These are phyloP conservation scores for Eimeria acervulina DNA, from an alignment of 169 alveolate species.

Conservation along the genomic window DNA sequence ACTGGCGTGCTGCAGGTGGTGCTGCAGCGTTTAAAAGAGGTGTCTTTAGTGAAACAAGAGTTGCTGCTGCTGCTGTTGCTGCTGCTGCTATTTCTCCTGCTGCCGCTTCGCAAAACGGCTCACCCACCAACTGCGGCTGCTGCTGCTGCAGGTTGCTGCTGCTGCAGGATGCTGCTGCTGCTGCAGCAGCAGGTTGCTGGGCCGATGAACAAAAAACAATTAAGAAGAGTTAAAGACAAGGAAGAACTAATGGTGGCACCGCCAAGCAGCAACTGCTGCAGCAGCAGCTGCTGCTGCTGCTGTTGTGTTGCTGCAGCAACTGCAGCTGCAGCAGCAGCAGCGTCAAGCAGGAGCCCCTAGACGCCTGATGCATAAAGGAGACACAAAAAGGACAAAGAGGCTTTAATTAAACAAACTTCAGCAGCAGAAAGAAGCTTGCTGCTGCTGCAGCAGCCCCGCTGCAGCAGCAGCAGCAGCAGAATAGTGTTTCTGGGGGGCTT, in stretches of 20 bases:
- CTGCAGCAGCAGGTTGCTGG: not conserved
- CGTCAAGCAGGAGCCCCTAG: no score
- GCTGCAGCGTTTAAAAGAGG: not conserved
- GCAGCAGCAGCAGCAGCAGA: not conserved
- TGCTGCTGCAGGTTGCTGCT: constrained; percentile 40
- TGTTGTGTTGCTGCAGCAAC: no score
- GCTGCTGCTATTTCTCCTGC: not conserved
- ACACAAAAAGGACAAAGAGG: not conserved
- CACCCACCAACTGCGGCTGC: not conserved
- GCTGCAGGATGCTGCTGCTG: not conserved
- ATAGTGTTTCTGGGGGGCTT: not conserved
- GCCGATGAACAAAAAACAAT: not conserved
- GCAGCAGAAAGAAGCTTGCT: constrained; percentile 17
- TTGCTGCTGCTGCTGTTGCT: constrained; percentile 46
- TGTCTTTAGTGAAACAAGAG: not conserved
- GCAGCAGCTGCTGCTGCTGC: no score
- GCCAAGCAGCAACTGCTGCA: not conserved
- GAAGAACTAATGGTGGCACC: not conserved
- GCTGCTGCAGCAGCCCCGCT: constrained; percentile 29
- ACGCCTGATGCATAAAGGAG: no score
- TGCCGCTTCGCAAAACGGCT: not conserved
- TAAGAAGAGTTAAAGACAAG: not conserved
- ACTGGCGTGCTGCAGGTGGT: not conserved
- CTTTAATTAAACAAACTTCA: not conserved
- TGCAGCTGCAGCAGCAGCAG: no score